Evolutionary conservation across 1,139 yeast species (phyloP), one percentile per base, ranked within the genome.

Genomic region (Yamadazyma blattariae): DNA sequence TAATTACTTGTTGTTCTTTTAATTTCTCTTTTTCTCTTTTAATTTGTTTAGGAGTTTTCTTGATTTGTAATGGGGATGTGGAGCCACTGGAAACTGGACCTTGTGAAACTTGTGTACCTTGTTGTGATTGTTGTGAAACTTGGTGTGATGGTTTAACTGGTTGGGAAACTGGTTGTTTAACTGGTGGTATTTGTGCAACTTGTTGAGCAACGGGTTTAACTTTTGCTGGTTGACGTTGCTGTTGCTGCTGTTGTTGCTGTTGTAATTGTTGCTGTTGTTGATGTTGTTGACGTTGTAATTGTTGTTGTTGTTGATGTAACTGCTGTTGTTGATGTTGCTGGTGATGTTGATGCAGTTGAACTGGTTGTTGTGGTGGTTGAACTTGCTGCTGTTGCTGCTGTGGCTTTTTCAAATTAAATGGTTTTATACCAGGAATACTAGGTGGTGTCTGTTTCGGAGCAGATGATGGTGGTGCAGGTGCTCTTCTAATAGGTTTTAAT

Each of bases 1-100:
- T 82, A 76, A 94, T 77, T 27, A 89, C 76, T 62, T 92, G 97
- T 37, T 83, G 78, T 47, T 92, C 96, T 27, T 85, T 82, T 76
- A 90, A 74, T 35, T 85, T 79, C 27, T 87, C 80, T 77, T 76
- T 64, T 69, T 78, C 75, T 34, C 59, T 80, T 79, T 66, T 77
- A 57, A 62, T 60, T 48, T 66, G 71, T 48, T 68, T 68, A 17
- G 74, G 65, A 21, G 67, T 52, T 43, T 69, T 65, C 21, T 30
- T 33, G 16, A 36, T 27, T 12, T 31, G 30, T 11, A 37, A 17
- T 27, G 39, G 39, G 2, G 36, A 26, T 4, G 30, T 30, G n/a
- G n/a, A n/a, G n/a, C n/a, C n/a, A 16, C 29, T 35, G 23, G 26
- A 27, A 26, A 20, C 7, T 12, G 7, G 9, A 18, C 24, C 24